phyloP scores from a whole-genome alignment of 192 early-diverging fungal species.

The Rhizoclosmatium globosum region DNA sequence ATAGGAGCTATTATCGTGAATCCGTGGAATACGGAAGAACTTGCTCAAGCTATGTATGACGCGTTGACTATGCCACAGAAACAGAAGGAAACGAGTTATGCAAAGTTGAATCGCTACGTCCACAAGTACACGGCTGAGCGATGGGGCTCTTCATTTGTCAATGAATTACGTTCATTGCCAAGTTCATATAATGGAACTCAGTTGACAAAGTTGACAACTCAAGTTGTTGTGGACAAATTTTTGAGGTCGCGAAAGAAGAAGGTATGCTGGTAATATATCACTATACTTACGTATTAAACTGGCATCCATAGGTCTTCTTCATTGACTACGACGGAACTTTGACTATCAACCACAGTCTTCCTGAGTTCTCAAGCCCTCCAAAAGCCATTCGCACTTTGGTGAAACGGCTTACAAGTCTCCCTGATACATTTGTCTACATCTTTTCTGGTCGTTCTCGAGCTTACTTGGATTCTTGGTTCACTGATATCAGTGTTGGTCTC shows the following conservation, averaged over 20 bases:
- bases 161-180: conserved; percentile 77
- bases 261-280: conserved; percentile 30
- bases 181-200: conserved; percentile 72
- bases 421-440: conserved; percentile 94
- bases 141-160: conserved; percentile 96
- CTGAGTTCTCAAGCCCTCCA: conserved; percentile 94
- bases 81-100: conserved; percentile 80
- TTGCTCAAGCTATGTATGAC: conserved; percentile 86
- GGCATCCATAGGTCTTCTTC: conserved; percentile 67
- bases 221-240: conserved; percentile 63
- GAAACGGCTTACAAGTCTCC: conserved; percentile 71
- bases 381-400: conserved; percentile 74
- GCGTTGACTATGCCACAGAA: conserved; percentile 94
- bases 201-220: conserved; percentile 65
- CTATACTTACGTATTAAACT: conserved; percentile 1
- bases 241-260: conserved; percentile 69
- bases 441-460: conserved; percentile 90
- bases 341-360: conserved; percentile 79
- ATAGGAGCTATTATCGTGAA: conserved; percentile 95
- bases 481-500: conserved; percentile 84
- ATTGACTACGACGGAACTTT: conserved; percentile 99
- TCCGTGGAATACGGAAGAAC: conserved; percentile 98
- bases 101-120: conserved; percentile 94
- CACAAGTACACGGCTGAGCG: conserved; percentile 96
- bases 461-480: conserved; percentile 94